Conservation (phyloP, 768 basidiomycete genomes). For the Rhizopogon sp. region DNA sequence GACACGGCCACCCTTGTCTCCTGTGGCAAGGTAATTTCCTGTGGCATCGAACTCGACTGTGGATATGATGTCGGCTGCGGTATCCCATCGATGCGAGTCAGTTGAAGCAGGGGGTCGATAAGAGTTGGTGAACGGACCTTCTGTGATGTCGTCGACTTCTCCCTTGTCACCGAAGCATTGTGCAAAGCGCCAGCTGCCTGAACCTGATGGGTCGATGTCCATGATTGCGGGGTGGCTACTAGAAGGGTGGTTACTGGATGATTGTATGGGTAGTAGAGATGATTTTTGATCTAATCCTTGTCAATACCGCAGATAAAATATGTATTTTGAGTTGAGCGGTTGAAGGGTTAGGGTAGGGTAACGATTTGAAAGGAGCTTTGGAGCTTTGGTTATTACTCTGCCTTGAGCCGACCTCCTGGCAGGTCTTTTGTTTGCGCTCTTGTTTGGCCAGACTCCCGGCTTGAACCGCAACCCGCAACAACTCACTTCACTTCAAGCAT, state of each 20-base stretch:
- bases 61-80: conserved; percentile 97
- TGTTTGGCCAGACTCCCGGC: conserved; percentile 27
- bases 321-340: not conserved
- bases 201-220: conserved; percentile 81
- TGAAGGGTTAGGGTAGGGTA: not conserved
- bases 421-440: conserved; percentile 23
- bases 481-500: conserved; percentile 8
- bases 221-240: conserved; percentile 38
- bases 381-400: not conserved
- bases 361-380: too few species aligned
- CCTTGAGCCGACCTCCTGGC: conserved; percentile 7
- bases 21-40: conserved; percentile 98
- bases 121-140: conserved; percentile 55
- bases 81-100: conserved; percentile 2
- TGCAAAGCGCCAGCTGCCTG: conserved; percentile 96
- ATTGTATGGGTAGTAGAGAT: not conserved
- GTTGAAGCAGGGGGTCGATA: conserved; percentile 16
- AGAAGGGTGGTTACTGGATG: conserved; percentile 2
- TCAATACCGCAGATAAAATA: not conserved
- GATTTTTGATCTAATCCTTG: conserved; percentile 7
- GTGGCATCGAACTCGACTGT: conserved; percentile 99
- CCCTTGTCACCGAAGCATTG: conserved; percentile 99
- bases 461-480: conserved; percentile 16
- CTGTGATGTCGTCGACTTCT: conserved; percentile 98
- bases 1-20: conserved; percentile 98